Percentiles rank a stretch among this genome's conserved stretches.
Evolutionary conservation across 129 eudicot genomes (phyloP).

Genomic region (Flaveria bidentis): DNA sequence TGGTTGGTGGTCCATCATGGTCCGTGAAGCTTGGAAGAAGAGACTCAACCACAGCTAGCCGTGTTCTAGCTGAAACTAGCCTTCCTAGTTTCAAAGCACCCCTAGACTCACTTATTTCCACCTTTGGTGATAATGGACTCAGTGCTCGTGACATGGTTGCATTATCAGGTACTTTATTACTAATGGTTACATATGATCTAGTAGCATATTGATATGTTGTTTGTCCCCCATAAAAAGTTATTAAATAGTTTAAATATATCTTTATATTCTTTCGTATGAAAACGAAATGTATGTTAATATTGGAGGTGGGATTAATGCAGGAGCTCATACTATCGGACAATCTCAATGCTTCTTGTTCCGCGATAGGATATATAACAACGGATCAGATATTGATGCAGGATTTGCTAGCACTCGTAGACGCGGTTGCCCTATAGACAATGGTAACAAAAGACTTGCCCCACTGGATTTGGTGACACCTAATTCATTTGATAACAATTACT

Average conservation of each 20-base stretch:
- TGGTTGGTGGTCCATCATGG: slow-evolving; percentile 80
- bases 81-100: slow-evolving; percentile 52
- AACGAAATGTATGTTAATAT: not conserved
- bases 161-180: slow-evolving; percentile 43
- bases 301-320: slow-evolving; percentile 20
- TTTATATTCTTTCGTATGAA: not conserved
- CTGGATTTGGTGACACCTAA: slow-evolving; percentile 53
- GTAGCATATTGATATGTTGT: too few species aligned
- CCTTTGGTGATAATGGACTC: slow-evolving; percentile 50
- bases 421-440: slow-evolving; percentile 46
- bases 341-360: slow-evolving; percentile 62
- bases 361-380: slow-evolving; percentile 60
- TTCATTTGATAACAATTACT: slow-evolving; percentile 57
- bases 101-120: slow-evolving; percentile 51
- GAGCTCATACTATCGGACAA: slow-evolving; percentile 73
- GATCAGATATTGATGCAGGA: slow-evolving; percentile 48
- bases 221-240: too few species aligned
- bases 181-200: not conserved
- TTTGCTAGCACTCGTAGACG: slow-evolving; percentile 48
- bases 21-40: slow-evolving; percentile 62
- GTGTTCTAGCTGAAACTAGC: slow-evolving; percentile 43
- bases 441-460: slow-evolving; percentile 56
- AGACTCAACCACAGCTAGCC: slow-evolving; percentile 65
- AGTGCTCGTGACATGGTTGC: slow-evolving; percentile 71
- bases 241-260: too few species aligned